These are phyloP conservation scores for Fusarium vanettenii DNA, from an alignment of 2,329 filamentous ascomycete species.

Conservation along the genomic window DNA sequence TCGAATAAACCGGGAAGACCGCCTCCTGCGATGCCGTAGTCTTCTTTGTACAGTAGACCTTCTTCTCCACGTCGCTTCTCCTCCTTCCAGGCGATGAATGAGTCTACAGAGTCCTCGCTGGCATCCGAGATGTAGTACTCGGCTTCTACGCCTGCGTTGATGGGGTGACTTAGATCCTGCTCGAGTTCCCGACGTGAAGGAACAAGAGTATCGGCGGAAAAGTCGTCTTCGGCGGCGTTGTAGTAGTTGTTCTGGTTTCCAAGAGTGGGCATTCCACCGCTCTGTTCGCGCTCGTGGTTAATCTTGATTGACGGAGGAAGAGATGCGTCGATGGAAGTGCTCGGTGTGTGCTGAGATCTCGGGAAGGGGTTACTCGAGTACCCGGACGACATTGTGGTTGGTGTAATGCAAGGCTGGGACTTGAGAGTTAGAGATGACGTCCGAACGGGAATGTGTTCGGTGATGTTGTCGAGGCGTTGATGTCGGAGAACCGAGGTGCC, in stretches of 20 bases:
- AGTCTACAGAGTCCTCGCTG: constrained; percentile 46
- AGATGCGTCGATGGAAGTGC: constrained; percentile 57
- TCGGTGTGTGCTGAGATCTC: constrained; percentile 57
- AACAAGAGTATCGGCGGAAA: constrained; percentile 26
- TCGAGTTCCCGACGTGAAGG: constrained; percentile 17
- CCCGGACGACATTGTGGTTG: constrained; percentile 43
- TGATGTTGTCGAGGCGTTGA: constrained; percentile 47
- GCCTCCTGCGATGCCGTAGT: constrained; percentile 36
- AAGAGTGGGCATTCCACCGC: background rate
- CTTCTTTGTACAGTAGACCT: constrained; percentile 43
- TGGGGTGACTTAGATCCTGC: constrained; percentile 11
- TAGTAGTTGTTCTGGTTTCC: constrained; percentile 10
- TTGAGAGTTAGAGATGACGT: constrained; percentile 50
- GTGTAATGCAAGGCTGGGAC: constrained; percentile 53
- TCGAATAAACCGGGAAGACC: constrained; percentile 46
- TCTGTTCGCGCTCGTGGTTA: constrained; percentile 20
- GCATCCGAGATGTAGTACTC: constrained; percentile 36
- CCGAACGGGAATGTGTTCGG: constrained; percentile 50
- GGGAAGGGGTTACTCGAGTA: constrained; percentile 55
- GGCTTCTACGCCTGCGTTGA: background rate
- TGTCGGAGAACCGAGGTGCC: constrained; percentile 17
- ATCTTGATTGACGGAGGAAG: constrained; percentile 41
- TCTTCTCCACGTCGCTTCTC: constrained; percentile 34
- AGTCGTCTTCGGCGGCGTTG: constrained; percentile 30
- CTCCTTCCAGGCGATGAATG: constrained; percentile 36